Evolutionary conservation across 495 filamentous ascomycete genomes (phyloP), one percentile per base, ranked within the genome.

Genomic region (Podospora sp.): DNA sequence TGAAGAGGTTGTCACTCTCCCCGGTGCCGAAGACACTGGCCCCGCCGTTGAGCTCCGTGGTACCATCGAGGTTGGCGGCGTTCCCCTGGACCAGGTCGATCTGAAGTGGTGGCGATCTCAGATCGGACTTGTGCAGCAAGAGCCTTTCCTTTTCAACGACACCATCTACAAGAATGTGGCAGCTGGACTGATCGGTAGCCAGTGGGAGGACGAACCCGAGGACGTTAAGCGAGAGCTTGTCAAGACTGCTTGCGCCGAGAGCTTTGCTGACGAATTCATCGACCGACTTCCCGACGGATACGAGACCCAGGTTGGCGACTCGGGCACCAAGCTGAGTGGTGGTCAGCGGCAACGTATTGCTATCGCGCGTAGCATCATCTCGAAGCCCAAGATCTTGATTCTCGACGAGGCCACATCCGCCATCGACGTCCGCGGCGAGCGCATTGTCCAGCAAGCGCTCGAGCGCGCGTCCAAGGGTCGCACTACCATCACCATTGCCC

Each of bases 341-440:
- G 85, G 85, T 1, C 83, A 87, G 73, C 85, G 85, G 63, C 90
- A 93, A 69, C 80, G 90, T n/a, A 83, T 92, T 22, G 89, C 89
- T 27, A 89, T 93, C 69, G 90, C 90, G 18, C 79, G 90, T 57
- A 88, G 88, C 33, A 87, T 88, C 65, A 76, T 97, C 26, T 86
- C 88, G 58, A 86, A 96, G 70, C 89, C 92, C 1, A 88, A 88
- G 57, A 89, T 97, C 50, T 77, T 96, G 22, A 88, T 96, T 29
- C 80, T 96, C 50, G 92, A 96, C 72, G 92, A 96, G 70, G 90
- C 90, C 0, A 96, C 92, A 0, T 89, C 87, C 71, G 90, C 91
- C 53, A 82, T 96, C 20, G 92, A 96, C 72, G 83, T 86, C 18
- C 84, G 84, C 49, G 89, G 88, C 65, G 90, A 93, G 67, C 79